phyloP scores from a whole-genome alignment of 345 rosid genomes.

The thale cress (Arabidopsis thaliana) region DNA sequence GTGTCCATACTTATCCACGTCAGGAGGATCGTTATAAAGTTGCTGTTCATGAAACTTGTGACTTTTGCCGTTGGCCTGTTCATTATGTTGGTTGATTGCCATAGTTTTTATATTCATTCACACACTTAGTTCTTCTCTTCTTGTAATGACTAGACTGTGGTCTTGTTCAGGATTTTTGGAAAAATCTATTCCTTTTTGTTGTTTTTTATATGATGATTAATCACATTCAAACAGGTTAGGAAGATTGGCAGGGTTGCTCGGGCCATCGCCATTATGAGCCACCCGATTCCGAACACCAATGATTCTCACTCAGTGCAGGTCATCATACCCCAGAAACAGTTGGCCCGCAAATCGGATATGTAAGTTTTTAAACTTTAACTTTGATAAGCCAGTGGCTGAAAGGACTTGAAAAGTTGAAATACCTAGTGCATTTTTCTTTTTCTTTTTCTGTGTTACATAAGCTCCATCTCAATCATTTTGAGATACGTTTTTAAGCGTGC shows the following conservation, averaged over 20 bases:
- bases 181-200: background rate
- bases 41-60: background rate
- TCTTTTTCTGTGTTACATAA: constrained; percentile 8
- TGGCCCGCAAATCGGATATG: constrained; percentile 94
- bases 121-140: background rate
- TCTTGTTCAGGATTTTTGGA: background rate
- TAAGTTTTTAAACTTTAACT: constrained; percentile 40
- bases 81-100: background rate
- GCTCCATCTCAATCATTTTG: background rate
- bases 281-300: constrained; percentile 82
- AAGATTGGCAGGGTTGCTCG: constrained; percentile 91
- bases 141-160: background rate
- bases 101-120: background rate
- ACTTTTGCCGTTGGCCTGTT: background rate
- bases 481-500: background rate
- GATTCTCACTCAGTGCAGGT: constrained; percentile 91
- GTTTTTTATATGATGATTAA: constrained; percentile 15
- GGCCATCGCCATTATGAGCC: constrained; percentile 97
- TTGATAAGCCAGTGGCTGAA: background rate
- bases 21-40: background rate
- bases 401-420: constrained; percentile 13
- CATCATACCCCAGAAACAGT: constrained; percentile 94
- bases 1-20: constrained; percentile 2
- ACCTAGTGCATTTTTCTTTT: background rate
- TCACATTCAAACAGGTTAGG: constrained; percentile 62